phyloP scores from a whole-genome alignment of 441 rosid genomes.

The Gossypium trilobum region DNA sequence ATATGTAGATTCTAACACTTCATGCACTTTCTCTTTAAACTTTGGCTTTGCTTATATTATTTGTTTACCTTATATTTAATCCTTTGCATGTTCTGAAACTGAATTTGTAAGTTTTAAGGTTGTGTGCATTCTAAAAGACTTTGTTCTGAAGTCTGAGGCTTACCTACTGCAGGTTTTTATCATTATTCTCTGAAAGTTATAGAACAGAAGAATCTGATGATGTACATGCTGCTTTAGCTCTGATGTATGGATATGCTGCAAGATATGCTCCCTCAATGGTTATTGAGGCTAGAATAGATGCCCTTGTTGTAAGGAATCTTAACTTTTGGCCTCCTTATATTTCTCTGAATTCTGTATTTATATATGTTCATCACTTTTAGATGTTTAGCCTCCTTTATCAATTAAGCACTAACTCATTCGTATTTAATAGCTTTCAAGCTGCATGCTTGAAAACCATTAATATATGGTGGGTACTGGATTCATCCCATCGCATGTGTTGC shows the following conservation, averaged over 20 bases:
- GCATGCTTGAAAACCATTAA: conserved; percentile 3
- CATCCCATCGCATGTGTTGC: conserved; percentile 1
- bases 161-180: conserved; percentile 57
- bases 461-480: background rate
- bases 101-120: background rate
- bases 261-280: conserved; percentile 94
- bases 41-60: conserved; percentile 2
- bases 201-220: conserved; percentile 88
- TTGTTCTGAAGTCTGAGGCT: conserved; percentile 15
- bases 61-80: background rate
- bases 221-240: conserved; percentile 97
- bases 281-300: conserved; percentile 98
- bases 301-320: conserved; percentile 70
- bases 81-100: background rate
- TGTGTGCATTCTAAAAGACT: background rate
- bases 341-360: background rate
- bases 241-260: conserved; percentile 99
- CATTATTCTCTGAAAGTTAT: conserved; percentile 75
- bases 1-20: background rate
- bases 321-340: conserved; percentile 14
- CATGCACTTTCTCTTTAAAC: conserved; percentile 2
- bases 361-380: background rate
- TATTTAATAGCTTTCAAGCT: conserved; percentile 4
- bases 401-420: background rate
- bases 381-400: background rate